A percentile compares a stretch with the other conserved stretches of the same genome.
Conservation (phyloP, 305 asterid genomes). For the Rubia tinctorum region DNA sequence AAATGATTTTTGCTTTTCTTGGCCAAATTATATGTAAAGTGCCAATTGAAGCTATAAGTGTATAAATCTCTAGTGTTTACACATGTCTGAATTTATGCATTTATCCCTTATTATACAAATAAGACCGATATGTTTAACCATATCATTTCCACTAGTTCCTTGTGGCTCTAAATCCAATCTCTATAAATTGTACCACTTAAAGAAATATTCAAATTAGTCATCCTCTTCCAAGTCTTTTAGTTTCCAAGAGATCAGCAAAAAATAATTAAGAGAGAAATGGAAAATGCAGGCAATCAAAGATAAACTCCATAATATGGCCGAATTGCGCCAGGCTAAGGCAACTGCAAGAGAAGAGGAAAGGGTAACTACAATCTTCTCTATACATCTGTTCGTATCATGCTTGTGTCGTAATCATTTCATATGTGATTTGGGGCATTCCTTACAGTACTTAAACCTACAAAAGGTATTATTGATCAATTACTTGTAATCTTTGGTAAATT, state of each 20-base stretch:
- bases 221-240: too few relatives aligned
- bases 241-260: neutral
- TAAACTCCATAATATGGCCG: slow-evolving; percentile 46
- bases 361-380: slow-evolving; percentile 17
- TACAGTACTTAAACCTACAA: too few relatives aligned
- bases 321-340: slow-evolving; percentile 59
- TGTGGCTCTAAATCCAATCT: neutral
- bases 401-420: too few relatives aligned
- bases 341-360: slow-evolving; percentile 57
- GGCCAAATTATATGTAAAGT: too few relatives aligned
- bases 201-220: neutral
- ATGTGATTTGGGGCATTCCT: too few relatives aligned
- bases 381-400: too few relatives aligned
- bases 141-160: neutral
- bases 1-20: too few relatives aligned
- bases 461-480: too few relatives aligned
- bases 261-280: neutral
- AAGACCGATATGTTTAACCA: neutral
- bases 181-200: neutral
- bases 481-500: too few relatives aligned
- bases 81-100: neutral
- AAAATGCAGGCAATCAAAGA: slow-evolving; percentile 79
- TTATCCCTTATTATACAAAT: neutral
- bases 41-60: neutral
- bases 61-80: neutral